phyloP scores from a whole-genome alignment of 768 basidiomycete genomes.

The Termitomyces eurrhizus region DNA sequence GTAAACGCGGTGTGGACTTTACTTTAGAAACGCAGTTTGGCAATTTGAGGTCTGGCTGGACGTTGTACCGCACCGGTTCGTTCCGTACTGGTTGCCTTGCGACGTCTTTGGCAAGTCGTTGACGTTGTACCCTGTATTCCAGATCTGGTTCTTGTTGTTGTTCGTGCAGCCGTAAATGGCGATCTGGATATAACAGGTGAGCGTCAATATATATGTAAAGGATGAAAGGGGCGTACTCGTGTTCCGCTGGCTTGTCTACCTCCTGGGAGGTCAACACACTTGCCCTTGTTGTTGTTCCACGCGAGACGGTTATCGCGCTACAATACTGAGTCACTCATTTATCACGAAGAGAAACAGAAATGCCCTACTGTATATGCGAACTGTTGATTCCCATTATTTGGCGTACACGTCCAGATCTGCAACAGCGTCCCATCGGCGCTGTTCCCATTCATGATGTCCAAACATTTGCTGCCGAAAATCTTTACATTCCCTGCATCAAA shows the following conservation, averaged over 20 bases:
- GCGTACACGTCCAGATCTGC: constrained; percentile 48
- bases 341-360: background rate
- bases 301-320: constrained; percentile 35
- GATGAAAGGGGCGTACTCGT: constrained; percentile 26
- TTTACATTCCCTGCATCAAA: constrained; percentile 39
- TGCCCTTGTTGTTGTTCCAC: constrained; percentile 45
- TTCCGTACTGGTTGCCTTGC: constrained; percentile 60
- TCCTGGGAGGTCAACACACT: constrained; percentile 45
- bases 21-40: constrained; percentile 69
- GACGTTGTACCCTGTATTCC: constrained; percentile 47
- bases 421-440: constrained; percentile 42
- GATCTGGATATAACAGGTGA: constrained; percentile 26
- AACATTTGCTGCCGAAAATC: constrained; percentile 44
- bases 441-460: constrained; percentile 42
- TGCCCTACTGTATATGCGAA: constrained; percentile 40
- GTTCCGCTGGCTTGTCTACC: constrained; percentile 39
- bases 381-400: constrained; percentile 39
- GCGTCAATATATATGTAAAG: constrained; percentile 31
- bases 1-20: constrained; percentile 19
- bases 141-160: constrained; percentile 46
- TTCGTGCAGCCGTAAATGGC: constrained; percentile 43
- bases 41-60: constrained; percentile 59
- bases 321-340: background rate
- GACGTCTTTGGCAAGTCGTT: constrained; percentile 41
- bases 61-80: constrained; percentile 62